phyloP scores from a whole-genome alignment of 2,329 filamentous ascomycete genomes.

The Arthrobotrys conoides region DNA sequence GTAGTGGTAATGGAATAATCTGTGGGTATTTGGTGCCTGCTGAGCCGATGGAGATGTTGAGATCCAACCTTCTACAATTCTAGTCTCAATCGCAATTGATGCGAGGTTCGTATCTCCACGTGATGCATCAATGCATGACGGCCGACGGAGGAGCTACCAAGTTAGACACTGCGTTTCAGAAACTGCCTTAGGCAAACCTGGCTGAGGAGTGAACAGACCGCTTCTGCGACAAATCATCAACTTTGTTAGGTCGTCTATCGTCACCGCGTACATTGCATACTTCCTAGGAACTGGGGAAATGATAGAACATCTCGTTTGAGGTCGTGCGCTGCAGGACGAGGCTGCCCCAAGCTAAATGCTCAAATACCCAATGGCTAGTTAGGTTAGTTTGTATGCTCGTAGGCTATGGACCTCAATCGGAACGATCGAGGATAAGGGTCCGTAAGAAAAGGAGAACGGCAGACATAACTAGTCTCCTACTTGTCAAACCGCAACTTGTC shows the following conservation, averaged over 20 bases:
- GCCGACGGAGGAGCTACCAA: background rate
- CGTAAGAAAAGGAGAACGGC: conserved; percentile 45
- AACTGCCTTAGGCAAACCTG: conserved; percentile 38
- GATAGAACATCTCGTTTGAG: conserved; percentile 32
- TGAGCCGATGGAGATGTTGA: background rate
- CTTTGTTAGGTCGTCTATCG: conserved; percentile 18
- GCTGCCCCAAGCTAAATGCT: conserved; percentile 38
- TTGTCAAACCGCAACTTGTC: conserved; percentile 40
- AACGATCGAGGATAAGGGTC: conserved; percentile 34
- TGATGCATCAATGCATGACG: conserved; percentile 25
- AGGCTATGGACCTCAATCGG: conserved; percentile 25
- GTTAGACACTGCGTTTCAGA: conserved; percentile 49
- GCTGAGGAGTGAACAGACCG: conserved; percentile 27
- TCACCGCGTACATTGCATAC: conserved; percentile 6
- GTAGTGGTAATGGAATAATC: background rate
- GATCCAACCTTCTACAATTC: background rate
- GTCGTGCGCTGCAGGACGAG: conserved; percentile 43
- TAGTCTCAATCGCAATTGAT: background rate
- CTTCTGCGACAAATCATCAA: conserved; percentile 13
- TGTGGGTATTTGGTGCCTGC: background rate
- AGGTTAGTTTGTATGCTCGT: conserved; percentile 1
- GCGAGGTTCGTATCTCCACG: conserved; percentile 33
- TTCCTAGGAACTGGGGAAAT: conserved; percentile 1
- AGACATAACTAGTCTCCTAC: conserved; percentile 15
- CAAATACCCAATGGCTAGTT: too few relatives aligned